A percentile compares a stretch with the other conserved stretches of the same genome.
phyloP scores from a whole-genome alignment of 257 asterid species.

The Penstemon davidsonii region DNA sequence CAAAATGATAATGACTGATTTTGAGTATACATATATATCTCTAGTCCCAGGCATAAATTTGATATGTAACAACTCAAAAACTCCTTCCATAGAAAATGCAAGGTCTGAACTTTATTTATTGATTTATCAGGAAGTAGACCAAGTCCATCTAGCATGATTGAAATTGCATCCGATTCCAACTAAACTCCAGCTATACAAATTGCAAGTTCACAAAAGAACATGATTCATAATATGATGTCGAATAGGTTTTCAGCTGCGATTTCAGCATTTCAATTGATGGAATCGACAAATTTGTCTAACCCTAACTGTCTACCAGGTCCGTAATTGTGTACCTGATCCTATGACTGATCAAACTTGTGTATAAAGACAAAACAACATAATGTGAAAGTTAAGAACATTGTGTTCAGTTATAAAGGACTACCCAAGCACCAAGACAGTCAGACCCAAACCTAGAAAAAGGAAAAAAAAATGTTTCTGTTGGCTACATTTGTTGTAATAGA shows the following conservation, averaged over 20 bases:
- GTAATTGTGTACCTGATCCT: background rate
- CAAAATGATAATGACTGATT: conserved; percentile 2
- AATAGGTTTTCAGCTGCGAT: conserved; percentile 3
- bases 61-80: background rate
- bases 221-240: background rate
- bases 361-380: conserved; percentile 3
- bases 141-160: background rate
- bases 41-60: conserved; percentile 3
- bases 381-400: conserved; percentile 16
- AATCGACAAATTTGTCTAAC: background rate
- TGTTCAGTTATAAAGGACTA: background rate
- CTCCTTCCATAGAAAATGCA: conserved; percentile 13
- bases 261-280: conserved; percentile 3
- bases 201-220: conserved; percentile 3
- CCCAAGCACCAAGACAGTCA: conserved; percentile 15
- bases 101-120: background rate
- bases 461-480: background rate
- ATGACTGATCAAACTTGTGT: conserved; percentile 15
- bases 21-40: background rate
- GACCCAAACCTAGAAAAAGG: background rate
- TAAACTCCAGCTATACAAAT: conserved; percentile 19
- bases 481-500: background rate
- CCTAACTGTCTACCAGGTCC: conserved; percentile 16
- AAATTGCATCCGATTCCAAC: background rate
- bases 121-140: background rate